These are phyloP conservation scores for Nectriaceae sp. DNA, from an alignment of 2,329 filamentous ascomycete genomes.

Conservation along the genomic window DNA sequence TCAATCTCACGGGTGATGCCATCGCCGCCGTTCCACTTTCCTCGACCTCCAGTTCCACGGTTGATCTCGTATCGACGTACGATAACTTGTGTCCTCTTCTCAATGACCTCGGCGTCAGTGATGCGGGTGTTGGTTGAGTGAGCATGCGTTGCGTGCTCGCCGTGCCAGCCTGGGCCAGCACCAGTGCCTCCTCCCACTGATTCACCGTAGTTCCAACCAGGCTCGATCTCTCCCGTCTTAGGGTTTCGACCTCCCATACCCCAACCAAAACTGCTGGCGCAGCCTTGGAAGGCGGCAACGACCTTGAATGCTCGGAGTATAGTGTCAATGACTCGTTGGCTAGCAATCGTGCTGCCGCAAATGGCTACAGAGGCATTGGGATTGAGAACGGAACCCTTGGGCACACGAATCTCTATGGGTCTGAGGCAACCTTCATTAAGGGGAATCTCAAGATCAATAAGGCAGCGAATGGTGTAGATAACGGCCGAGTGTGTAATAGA, in stretches of 20 bases:
- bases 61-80: conserved; percentile 34
- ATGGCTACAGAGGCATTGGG: conserved; percentile 36
- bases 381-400: conserved; percentile 34
- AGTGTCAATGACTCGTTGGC: conserved; percentile 35
- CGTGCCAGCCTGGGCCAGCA: conserved; percentile 31
- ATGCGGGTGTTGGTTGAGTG: conserved; percentile 37
- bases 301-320: conserved; percentile 33
- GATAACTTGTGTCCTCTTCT: conserved; percentile 37
- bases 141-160: conserved; percentile 30
- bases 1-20: conserved; percentile 39
- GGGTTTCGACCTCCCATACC: conserved; percentile 34
- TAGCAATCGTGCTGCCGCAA: conserved; percentile 61
- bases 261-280: conserved; percentile 36
- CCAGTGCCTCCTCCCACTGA: conserved; percentile 36
- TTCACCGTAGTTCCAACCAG: conserved; percentile 63
- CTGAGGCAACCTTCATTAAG: conserved; percentile 41
- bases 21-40: conserved; percentile 34
- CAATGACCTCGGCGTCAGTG: conserved; percentile 36
- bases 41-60: conserved; percentile 31
- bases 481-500: conserved; percentile 41
- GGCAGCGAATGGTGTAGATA: conserved; percentile 40
- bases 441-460: conserved; percentile 39
- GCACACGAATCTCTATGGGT: conserved; percentile 36
- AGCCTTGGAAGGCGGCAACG: conserved; percentile 31
- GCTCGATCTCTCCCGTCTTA: conserved; percentile 21